Percentiles rank a stretch among this genome's conserved stretches.
These are phyloP conservation scores for Cadophora sp. DNA, from an alignment of 2,329 filamentous ascomycete species.

Conservation along the genomic window DNA sequence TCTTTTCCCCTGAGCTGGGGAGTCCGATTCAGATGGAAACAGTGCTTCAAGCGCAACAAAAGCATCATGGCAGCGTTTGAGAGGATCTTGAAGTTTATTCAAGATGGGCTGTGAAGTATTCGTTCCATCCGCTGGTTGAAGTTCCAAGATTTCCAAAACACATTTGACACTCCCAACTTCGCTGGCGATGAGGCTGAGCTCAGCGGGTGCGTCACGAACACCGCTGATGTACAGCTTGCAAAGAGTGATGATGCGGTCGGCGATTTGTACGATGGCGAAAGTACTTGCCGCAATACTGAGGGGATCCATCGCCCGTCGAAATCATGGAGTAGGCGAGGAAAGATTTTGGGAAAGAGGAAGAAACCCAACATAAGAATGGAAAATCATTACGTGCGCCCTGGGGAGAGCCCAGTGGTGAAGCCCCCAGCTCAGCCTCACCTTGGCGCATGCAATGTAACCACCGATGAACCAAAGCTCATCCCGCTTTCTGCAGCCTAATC, in stretches of 20 bases:
- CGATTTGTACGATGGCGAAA: conserved; percentile 5
- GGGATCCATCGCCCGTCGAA: not conserved
- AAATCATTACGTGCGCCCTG: not conserved
- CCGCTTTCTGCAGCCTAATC: not conserved
- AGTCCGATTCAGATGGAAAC: not conserved
- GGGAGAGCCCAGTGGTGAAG: not conserved
- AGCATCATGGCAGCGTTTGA: not conserved
- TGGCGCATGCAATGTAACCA: not conserved
- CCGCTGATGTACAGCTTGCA: conserved; percentile 6
- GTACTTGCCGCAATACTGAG: not conserved
- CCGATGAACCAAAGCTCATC: not conserved
- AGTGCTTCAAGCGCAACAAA: not conserved
- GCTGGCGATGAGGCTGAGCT: not conserved
- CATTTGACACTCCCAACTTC: conserved; percentile 9
- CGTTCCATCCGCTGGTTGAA: not conserved
- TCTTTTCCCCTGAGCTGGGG: not conserved
- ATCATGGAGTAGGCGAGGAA: not conserved
- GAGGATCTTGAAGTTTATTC: not conserved
- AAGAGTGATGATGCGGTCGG: not conserved
- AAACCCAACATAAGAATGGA: not conserved
- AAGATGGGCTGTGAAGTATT: not conserved
- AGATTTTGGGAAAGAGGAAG: not conserved
- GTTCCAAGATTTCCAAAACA: not conserved
- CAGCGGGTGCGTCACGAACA: not conserved
- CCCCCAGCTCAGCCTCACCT: no score